A percentile compares a stretch with the other conserved stretches of the same genome.
phyloP scores from a whole-genome alignment of 495 filamentous ascomycete genomes.

The Xylaria curta region DNA sequence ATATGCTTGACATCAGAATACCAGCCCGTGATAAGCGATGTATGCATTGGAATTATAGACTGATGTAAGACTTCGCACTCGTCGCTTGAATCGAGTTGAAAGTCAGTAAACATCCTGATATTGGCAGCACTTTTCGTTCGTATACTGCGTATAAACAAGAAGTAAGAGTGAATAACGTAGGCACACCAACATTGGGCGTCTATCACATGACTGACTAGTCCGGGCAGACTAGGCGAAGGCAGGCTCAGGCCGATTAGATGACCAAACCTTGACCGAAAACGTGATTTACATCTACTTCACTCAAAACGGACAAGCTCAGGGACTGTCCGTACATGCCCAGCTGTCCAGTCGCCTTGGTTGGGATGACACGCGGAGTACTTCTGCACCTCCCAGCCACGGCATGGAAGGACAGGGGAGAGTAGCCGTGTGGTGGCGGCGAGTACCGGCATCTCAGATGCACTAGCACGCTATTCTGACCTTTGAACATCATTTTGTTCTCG shows the following conservation, averaged over 20 bases:
- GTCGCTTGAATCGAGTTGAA: neutral
- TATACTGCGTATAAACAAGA: neutral
- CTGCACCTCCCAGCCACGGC: neutral
- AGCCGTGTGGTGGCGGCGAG: slow-evolving; percentile 12
- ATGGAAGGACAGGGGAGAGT: neutral
- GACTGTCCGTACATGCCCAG: neutral
- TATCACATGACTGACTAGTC: neutral
- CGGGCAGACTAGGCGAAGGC: neutral
- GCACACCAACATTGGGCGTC: neutral
- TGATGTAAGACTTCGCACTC: neutral
- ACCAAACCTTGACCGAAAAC: neutral
- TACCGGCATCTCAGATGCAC: neutral
- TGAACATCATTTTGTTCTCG: neutral
- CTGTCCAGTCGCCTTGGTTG: neutral
- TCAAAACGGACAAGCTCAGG: neutral
- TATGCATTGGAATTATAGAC: neutral
- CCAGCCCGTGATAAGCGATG: neutral
- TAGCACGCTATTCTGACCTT: neutral
- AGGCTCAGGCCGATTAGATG: neutral
- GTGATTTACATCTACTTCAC: neutral
- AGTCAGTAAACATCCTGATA: neutral
- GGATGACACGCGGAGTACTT: neutral
- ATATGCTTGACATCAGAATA: neutral
- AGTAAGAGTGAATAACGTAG: neutral
- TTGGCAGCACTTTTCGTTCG: neutral